Conservation (phyloP, 2,329 filamentous ascomycete species). For the Coniella lustricola region DNA sequence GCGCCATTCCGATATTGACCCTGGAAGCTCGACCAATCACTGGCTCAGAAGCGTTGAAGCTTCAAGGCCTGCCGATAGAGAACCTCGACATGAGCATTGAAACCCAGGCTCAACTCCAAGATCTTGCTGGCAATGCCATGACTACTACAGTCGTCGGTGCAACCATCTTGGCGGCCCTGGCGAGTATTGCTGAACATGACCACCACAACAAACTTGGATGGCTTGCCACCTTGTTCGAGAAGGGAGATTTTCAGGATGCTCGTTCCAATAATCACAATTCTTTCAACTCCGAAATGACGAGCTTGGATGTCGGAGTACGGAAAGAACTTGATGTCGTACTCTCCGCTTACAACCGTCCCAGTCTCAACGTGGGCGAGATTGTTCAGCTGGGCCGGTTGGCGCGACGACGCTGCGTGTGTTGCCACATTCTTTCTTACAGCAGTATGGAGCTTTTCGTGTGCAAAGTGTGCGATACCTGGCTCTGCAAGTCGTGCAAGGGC, state of each 20-base stretch:
- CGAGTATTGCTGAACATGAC: not conserved
- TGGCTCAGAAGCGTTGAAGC: conserved; percentile 53
- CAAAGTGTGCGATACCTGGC: conserved; percentile 27
- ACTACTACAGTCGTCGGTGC: conserved; percentile 63
- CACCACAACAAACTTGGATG: not conserved
- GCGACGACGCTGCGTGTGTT: conserved; percentile 31
- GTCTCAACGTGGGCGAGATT: conserved; percentile 4
- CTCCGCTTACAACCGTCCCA: conserved; percentile 13
- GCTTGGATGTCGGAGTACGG: not conserved
- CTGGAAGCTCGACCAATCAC: conserved; percentile 53
- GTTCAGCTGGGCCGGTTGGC: conserved; percentile 14
- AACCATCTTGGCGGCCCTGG: conserved; percentile 51
- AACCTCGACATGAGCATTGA: conserved; percentile 59
- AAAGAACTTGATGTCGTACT: conserved; percentile 2
- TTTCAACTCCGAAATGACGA: not conserved
- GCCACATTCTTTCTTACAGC: conserved; percentile 20
- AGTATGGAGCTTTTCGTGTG: conserved; percentile 21
- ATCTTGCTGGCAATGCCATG: conserved; percentile 78
- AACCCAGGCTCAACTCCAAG: conserved; percentile 52
- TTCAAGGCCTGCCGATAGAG: conserved; percentile 63
- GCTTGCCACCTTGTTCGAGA: conserved; percentile 1
- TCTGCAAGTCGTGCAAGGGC: conserved; percentile 31
- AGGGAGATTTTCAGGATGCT: not conserved
- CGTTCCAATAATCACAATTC: not conserved
- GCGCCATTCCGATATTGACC: conserved; percentile 53